These are phyloP conservation scores for Phialophora expanda DNA, from an alignment of 2,329 filamentous ascomycete species.

Conservation along the genomic window DNA sequence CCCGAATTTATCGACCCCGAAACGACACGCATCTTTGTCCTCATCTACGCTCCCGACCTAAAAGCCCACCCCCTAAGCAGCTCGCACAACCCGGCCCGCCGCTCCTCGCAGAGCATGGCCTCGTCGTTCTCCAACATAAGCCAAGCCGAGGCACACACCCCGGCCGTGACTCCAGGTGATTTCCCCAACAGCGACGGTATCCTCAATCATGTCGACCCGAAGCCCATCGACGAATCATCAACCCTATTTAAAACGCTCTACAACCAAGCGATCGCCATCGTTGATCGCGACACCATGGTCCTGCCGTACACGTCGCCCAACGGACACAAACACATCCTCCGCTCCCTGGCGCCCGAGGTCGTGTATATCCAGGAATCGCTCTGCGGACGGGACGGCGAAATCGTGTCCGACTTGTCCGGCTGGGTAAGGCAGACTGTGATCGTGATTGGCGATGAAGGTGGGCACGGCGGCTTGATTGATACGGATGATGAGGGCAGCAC, in stretches of 20 bases:
- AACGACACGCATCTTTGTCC: constrained; percentile 77
- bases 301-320: constrained; percentile 84
- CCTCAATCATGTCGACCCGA: constrained; percentile 54
- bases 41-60: constrained; percentile 84
- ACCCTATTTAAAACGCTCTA: constrained; percentile 79
- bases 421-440: constrained; percentile 69
- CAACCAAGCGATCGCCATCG: constrained; percentile 75
- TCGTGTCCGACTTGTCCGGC: constrained; percentile 69
- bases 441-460: constrained; percentile 61
- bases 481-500: constrained; percentile 67
- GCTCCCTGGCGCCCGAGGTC: constrained; percentile 81
- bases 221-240: constrained; percentile 47
- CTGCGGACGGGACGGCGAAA: constrained; percentile 73
- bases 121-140: constrained; percentile 90
- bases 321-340: constrained; percentile 84
- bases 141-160: constrained; percentile 70
- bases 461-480: constrained; percentile 77
- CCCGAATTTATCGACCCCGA: constrained; percentile 76
- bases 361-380: constrained; percentile 89
- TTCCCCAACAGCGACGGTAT: constrained; percentile 56
- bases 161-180: constrained; percentile 69
- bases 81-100: constrained; percentile 39
- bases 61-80: constrained; percentile 67
- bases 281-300: constrained; percentile 84
- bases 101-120: constrained; percentile 55